These are phyloP conservation scores for Cryptococcus sp. DNA, from an alignment of 1,284 basidiomycete genomes.

Conservation along the genomic window DNA sequence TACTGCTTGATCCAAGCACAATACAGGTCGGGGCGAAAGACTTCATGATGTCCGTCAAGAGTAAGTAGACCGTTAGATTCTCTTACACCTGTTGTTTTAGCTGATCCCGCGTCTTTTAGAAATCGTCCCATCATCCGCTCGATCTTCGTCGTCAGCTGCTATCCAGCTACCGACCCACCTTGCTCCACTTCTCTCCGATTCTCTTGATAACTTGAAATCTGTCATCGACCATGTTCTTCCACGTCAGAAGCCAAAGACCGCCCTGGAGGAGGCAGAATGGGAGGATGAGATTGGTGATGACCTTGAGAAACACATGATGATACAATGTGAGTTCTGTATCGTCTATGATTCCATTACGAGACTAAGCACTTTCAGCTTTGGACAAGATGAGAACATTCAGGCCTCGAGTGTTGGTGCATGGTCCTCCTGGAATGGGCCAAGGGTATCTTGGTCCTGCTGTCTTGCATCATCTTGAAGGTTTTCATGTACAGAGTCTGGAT, in stretches of 20 bases:
- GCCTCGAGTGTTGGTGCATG: slow-evolving; percentile 81
- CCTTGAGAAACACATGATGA: slow-evolving; percentile 73
- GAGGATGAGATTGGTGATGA: slow-evolving; percentile 70
- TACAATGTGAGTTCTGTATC: slow-evolving; percentile 64
- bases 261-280: slow-evolving; percentile 90
- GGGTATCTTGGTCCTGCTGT: slow-evolving; percentile 81
- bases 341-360: neutral
- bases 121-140: slow-evolving; percentile 87
- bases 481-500: slow-evolving; percentile 90
- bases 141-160: slow-evolving; percentile 80
- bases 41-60: slow-evolving; percentile 97
- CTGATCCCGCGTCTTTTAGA: slow-evolving; percentile 52
- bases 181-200: slow-evolving; percentile 66
- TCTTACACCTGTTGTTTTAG: slow-evolving; percentile 4
- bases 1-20: slow-evolving; percentile 78
- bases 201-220: slow-evolving; percentile 66
- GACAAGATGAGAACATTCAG: slow-evolving; percentile 86
- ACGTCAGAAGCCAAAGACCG: slow-evolving; percentile 65
- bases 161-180: slow-evolving; percentile 81
- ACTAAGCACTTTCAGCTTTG: slow-evolving; percentile 60
- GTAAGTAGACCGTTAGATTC: slow-evolving; percentile 52
- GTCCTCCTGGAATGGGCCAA: slow-evolving; percentile 83
- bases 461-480: slow-evolving; percentile 91
- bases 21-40: slow-evolving; percentile 85
- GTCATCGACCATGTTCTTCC: slow-evolving; percentile 69